Evolutionary conservation across 495 filamentous ascomycete species (phyloP).

Genomic region (Tetracladium marchalianum): DNA sequence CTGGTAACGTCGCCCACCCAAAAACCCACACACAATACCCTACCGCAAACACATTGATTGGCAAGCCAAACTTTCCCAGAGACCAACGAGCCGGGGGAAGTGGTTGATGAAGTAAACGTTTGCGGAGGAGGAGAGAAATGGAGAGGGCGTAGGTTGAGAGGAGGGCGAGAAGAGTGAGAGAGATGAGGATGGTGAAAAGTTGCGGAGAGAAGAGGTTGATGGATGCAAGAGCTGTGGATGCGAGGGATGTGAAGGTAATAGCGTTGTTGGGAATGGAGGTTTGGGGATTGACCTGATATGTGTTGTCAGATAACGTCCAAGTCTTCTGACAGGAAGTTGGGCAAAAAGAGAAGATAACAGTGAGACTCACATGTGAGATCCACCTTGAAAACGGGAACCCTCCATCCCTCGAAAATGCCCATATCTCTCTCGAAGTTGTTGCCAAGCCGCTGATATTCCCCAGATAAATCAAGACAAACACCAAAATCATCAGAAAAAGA

Average conservation of each 20-base stretch:
- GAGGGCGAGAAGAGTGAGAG: slow-evolving; percentile 34
- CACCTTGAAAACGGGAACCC: slow-evolving; percentile 19
- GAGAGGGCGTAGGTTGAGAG: slow-evolving; percentile 39
- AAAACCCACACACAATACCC: slow-evolving; percentile 29
- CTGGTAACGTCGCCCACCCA: slow-evolving; percentile 27
- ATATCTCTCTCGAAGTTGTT: slow-evolving; percentile 39
- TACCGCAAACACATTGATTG: slow-evolving; percentile 28
- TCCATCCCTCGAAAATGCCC: slow-evolving; percentile 43
- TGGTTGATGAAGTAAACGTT: slow-evolving; percentile 23
- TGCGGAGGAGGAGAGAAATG: slow-evolving; percentile 20
- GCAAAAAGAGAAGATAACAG: not conserved
- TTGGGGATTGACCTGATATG: slow-evolving; percentile 22
- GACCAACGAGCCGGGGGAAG: slow-evolving; percentile 34
- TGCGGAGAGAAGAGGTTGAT: slow-evolving; percentile 50
- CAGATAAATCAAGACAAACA: slow-evolving; percentile 32
- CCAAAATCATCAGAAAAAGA: slow-evolving; percentile 30
- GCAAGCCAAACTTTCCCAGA: slow-evolving; percentile 25
- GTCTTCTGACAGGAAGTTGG: not conserved
- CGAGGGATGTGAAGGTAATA: slow-evolving; percentile 34
- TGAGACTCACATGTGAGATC: slow-evolving; percentile 7
- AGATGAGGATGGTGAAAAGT: slow-evolving; percentile 46
- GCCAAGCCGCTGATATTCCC: slow-evolving; percentile 36
- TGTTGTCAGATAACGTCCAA: not conserved
- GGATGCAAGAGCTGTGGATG: slow-evolving; percentile 43
- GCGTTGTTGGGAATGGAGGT: slow-evolving; percentile 46